A percentile compares a stretch with the other conserved stretches of the same genome.
Conservation (phyloP, 2,329 filamentous ascomycete species). For the Trichoderma atrobrunneum region DNA sequence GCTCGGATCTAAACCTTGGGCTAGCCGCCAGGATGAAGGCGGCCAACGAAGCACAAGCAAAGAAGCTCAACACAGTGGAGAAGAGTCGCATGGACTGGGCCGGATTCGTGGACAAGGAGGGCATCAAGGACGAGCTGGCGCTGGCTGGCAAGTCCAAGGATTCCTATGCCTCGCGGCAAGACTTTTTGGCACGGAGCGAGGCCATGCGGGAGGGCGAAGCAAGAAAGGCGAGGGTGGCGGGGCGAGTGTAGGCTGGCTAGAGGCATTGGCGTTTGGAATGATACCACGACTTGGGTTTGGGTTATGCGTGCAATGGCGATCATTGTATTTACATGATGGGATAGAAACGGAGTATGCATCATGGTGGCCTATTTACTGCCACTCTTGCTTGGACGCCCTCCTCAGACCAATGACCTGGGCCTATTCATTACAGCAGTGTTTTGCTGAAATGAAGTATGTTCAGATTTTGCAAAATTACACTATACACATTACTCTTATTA, state of each 20-base stretch:
- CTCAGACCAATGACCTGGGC: not conserved
- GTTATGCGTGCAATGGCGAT: not conserved
- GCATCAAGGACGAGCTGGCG: slow-evolving; percentile 66
- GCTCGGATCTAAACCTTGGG: slow-evolving; percentile 58
- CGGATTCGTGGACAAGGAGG: slow-evolving; percentile 67
- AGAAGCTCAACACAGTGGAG: slow-evolving; percentile 68
- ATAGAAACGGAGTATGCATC: not conserved
- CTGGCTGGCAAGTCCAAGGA: slow-evolving; percentile 63
- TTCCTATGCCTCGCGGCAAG: slow-evolving; percentile 60
- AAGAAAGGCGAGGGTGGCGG: slow-evolving; percentile 50
- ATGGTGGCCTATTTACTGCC: not conserved
- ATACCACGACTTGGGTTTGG: slow-evolving; percentile 26
- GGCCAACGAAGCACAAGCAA: slow-evolving; percentile 50
- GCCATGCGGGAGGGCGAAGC: slow-evolving; percentile 60
- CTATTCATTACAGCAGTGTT: not conserved
- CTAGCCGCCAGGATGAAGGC: slow-evolving; percentile 48
- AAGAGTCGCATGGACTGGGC: slow-evolving; percentile 74
- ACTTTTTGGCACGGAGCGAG: slow-evolving; percentile 65
- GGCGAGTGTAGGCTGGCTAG: slow-evolving; percentile 27
- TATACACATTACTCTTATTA: no score
- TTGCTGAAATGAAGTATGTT: not conserved
- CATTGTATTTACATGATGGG: not conserved
- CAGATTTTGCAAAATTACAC: not conserved
- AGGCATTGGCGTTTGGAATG: slow-evolving; percentile 27
- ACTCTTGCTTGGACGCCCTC: not conserved